Conservation (phyloP, 208 protist species). For the Acanthamoeba sp. region DNA sequence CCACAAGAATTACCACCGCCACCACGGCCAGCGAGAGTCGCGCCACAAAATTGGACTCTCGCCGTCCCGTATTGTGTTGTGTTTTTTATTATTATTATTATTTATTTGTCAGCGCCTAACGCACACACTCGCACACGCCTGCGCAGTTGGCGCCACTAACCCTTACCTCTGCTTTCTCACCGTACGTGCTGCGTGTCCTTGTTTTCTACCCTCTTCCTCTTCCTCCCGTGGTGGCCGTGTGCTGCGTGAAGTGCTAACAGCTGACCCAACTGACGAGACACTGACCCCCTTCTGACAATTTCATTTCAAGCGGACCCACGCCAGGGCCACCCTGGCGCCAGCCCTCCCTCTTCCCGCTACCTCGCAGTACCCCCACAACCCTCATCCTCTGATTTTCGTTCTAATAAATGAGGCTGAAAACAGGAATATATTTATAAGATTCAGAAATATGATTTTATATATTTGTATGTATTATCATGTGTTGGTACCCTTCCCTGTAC, state of each 20-base stretch:
- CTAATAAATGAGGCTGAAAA: too few relatives aligned
- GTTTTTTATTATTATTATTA: not conserved
- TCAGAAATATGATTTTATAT: too few relatives aligned
- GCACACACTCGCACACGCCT: not conserved
- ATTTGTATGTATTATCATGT: too few relatives aligned
- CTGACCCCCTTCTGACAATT: not conserved
- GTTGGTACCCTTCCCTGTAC: too few relatives aligned
- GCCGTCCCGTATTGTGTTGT: not conserved
- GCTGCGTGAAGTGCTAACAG: not conserved
- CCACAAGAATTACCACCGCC: not conserved
- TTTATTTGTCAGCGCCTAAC: too few relatives aligned
- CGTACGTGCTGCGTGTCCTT: not conserved
- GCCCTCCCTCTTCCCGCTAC: too few relatives aligned
- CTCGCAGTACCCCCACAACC: too few relatives aligned
- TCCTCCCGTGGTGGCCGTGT: not conserved
- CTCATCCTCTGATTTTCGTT: too few relatives aligned
- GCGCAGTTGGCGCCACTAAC: not conserved
- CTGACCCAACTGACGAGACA: not conserved
- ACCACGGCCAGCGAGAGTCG: not conserved
- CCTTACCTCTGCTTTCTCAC: not conserved
- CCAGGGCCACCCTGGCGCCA: too few relatives aligned
- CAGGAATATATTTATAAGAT: too few relatives aligned
- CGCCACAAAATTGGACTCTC: not conserved
- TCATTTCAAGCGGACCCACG: not conserved
- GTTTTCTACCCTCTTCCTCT: not conserved